A percentile compares a stretch with the other conserved stretches of the same genome.
These are phyloP conservation scores for Fusarium nodosum DNA, from an alignment of 2,329 filamentous ascomycete species.

Conservation along the genomic window DNA sequence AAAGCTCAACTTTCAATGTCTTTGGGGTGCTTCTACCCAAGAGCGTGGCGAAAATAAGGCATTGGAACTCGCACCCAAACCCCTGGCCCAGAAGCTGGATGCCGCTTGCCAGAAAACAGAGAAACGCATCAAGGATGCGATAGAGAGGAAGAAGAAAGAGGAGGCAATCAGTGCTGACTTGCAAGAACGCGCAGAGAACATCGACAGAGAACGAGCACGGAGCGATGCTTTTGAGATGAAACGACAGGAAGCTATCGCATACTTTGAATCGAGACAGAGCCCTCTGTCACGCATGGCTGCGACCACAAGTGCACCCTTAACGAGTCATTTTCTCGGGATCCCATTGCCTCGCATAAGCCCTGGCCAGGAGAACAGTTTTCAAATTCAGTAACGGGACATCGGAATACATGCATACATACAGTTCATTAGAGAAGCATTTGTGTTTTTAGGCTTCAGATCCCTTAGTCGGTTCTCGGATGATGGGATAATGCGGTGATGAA, in stretches of 20 bases:
- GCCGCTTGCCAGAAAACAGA: constrained; percentile 62
- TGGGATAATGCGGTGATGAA: constrained; percentile 17
- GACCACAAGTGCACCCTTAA: constrained; percentile 48
- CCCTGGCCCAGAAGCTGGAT: constrained; percentile 63
- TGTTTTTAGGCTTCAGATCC: constrained; percentile 1
- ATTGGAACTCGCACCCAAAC: constrained; percentile 56
- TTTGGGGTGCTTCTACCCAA: constrained; percentile 68
- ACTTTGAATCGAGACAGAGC: constrained; percentile 53
- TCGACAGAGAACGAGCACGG: constrained; percentile 63
- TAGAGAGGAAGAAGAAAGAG: constrained; percentile 58
- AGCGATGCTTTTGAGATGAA: constrained; percentile 64
- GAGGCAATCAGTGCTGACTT: constrained; percentile 62
- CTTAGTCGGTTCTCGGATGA: constrained; percentile 3
- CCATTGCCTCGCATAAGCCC: constrained; percentile 43
- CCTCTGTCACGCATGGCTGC: constrained; percentile 50
- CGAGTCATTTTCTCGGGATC: constrained; percentile 38
- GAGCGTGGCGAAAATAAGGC: constrained; percentile 52
- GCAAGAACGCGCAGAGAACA: constrained; percentile 56
- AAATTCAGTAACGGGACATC: constrained; percentile 19
- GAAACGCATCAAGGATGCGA: constrained; percentile 58
- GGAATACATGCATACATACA: constrained; percentile 8
- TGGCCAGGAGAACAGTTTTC: constrained; percentile 39
- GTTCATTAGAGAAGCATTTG: constrained; percentile 6
- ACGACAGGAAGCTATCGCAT: constrained; percentile 61
- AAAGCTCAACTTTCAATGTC: constrained; percentile 66